phyloP scores from a whole-genome alignment of 75 land plant species.

The Selaginella tamariscina region DNA sequence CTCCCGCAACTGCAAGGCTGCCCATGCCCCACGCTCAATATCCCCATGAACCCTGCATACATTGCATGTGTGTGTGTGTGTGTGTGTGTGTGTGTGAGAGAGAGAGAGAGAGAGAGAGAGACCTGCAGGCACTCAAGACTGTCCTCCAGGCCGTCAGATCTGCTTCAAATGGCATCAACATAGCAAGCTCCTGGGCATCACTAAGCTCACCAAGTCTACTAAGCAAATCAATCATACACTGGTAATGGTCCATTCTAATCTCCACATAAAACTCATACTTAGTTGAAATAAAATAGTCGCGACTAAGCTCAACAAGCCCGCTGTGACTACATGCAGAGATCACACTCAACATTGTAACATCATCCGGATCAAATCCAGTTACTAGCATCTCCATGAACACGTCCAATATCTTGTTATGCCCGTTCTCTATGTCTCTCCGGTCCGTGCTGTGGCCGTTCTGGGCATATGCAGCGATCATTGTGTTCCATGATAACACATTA shows the following conservation, averaged over 20 bases:
- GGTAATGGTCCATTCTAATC: slow-evolving; percentile 33
- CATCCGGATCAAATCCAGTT: slow-evolving; percentile 23
- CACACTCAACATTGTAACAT: slow-evolving; percentile 32
- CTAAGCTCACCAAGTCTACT: slow-evolving; percentile 30
- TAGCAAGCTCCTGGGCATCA: slow-evolving; percentile 31
- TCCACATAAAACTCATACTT: slow-evolving; percentile 16
- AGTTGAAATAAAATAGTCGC: slow-evolving; percentile 25
- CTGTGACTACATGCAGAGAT: slow-evolving; percentile 31
- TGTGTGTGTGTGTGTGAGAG: too few relatives aligned
- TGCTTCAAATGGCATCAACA: slow-evolving; percentile 35
- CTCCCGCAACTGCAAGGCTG: not conserved
- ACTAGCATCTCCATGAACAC: not conserved
- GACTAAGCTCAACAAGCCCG: slow-evolving; percentile 31
- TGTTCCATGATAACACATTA: not conserved
- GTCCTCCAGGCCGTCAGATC: slow-evolving; percentile 33
- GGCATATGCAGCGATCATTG: not conserved
- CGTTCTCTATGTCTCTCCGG: not conserved
- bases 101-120: too few relatives aligned
- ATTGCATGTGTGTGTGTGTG: too few relatives aligned
- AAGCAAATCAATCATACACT: slow-evolving; percentile 40
- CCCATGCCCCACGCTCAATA: not conserved
- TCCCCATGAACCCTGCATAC: not conserved
- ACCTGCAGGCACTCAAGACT: slow-evolving; percentile 34
- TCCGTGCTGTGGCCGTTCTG: not conserved
- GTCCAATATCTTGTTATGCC: not conserved